Base-by-base conservation (phyloP, 805 yeast genomes). In the Saturnispora mendoncae region DNA sequence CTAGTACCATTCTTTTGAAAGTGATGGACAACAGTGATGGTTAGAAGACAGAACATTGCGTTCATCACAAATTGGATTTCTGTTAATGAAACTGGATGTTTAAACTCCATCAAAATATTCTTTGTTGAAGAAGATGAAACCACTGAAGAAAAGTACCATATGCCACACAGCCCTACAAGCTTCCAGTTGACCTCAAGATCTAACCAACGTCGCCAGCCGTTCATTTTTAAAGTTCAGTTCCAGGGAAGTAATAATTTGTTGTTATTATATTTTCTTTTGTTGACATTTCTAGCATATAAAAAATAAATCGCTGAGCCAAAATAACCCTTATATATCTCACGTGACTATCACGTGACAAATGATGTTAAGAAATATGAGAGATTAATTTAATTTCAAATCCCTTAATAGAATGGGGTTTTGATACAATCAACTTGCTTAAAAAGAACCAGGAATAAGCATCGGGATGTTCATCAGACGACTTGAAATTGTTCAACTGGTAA, bases 41-140 rank as follows among this genome's bases (percentile, higher is more conserved):
- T 51, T 0, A 59, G 19, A 19, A 77, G 47, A 48, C 92, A 82
- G 45, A 83, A 66, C 9, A 65, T 29, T 4, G 79, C 80, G 51
- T 87, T 87, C 51, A 85, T 66, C 24, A 81, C 53, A 55, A 90
- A 90, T 64, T 92, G 97, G 41, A 81, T 64, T 67, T 88, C 87
- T 1, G 97, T 86, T 43, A 92, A 71, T 1, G 95, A 80, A n/a
- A 87, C 77, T 1, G 98, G 96, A 57, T 78, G 84, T 34, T 72
- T 72, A 60, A 80, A 87, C 36, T 67, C 65, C 48, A 67, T 73
- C 45, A 90, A 65, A 36, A 90, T 85, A 36, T 78, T 66, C 58
- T 90, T 90, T 27, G 94, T 78, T 27, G 90, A 68, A 54, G 85
- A 86, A 50, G 80, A 81, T 2, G 95, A 82, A 7, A 88, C 61